A percentile compares a stretch with the other conserved stretches of the same genome.
Evolutionary conservation across 805 yeast species (phyloP).

Genomic region (Wickerhamiella occidentalis): DNA sequence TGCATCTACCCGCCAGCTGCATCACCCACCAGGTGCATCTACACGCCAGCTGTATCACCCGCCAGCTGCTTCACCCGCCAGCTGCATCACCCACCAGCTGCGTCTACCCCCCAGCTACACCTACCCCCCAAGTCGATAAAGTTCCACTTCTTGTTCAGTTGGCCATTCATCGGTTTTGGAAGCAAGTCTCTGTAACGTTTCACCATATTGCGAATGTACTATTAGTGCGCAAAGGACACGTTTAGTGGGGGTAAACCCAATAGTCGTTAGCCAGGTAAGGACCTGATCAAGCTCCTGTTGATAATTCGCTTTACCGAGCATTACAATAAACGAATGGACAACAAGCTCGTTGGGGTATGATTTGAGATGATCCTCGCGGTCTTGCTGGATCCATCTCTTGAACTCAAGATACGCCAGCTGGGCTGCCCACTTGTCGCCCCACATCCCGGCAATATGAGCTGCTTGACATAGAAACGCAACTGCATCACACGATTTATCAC

Average conservation of each 20-base stretch:
- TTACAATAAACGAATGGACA: conserved; percentile 42
- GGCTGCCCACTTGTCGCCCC: conserved; percentile 45
- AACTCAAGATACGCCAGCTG: conserved; percentile 52
- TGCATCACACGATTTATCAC: conserved; percentile 23
- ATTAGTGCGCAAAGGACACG: conserved; percentile 34
- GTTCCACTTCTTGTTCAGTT: conserved; percentile 21
- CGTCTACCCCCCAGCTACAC: background rate
- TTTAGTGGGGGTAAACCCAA: conserved; percentile 34
- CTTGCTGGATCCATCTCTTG: conserved; percentile 29
- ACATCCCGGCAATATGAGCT: conserved; percentile 30
- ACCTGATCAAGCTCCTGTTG: conserved; percentile 39
- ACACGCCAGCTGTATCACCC: no score
- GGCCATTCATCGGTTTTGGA: conserved; percentile 25
- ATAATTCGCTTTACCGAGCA: conserved; percentile 39
- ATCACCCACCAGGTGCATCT: no score
- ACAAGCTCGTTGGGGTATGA: conserved; percentile 37
- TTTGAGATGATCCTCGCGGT: conserved; percentile 23
- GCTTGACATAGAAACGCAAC: conserved; percentile 40
- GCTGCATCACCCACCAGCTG: no score
- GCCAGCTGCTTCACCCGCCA: no score
- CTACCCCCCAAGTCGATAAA: conserved; percentile 11
- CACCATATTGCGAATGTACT: conserved; percentile 24
- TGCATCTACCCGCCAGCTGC: no score
- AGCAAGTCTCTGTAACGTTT: conserved; percentile 22
- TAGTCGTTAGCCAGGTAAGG: conserved; percentile 42